A percentile compares a stretch with the other conserved stretches of the same genome.
phyloP scores from a whole-genome alignment of 208 protist genomes.

The Crithidia sp. region DNA sequence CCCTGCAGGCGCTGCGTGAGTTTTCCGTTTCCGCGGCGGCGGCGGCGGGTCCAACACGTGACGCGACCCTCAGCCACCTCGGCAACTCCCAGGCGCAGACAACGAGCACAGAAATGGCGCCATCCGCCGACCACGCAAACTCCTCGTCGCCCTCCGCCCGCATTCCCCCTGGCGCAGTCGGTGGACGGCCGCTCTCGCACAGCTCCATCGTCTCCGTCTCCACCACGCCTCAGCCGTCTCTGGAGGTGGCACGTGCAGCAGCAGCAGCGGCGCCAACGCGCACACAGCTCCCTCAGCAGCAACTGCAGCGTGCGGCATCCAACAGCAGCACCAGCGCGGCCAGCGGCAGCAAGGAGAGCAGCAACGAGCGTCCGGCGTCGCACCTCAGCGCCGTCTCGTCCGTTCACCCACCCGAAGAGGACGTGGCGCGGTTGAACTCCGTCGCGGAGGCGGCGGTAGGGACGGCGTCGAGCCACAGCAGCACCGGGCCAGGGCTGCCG shows the following conservation, averaged over 20 bases:
- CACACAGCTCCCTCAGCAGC: conserved; percentile 3
- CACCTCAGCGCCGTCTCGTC: conserved; percentile 47
- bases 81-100: conserved; percentile 23
- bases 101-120: conserved; percentile 36
- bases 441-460: conserved; percentile 9
- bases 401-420: conserved; percentile 25
- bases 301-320: conserved; percentile 19
- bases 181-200: not conserved
- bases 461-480: conserved; percentile 38
- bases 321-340: conserved; percentile 1
- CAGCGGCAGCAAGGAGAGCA: conserved; percentile 22
- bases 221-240: not conserved
- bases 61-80: conserved; percentile 19
- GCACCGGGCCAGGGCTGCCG: not conserved
- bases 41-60: not conserved
- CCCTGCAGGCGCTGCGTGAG: conserved; percentile 13
- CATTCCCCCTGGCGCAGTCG: conserved; percentile 1
- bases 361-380: conserved; percentile 23
- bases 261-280: not conserved
- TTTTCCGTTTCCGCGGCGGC: not conserved
- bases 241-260: not conserved
- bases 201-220: not conserved
- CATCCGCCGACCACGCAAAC: conserved; percentile 4
- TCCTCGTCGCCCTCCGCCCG: conserved; percentile 33
- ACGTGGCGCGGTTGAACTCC: conserved; percentile 27